Evolutionary conservation across 2,329 filamentous ascomycete species (phyloP), one percentile per base, ranked within the genome.

Genomic region (Hypoxylon sp.): DNA sequence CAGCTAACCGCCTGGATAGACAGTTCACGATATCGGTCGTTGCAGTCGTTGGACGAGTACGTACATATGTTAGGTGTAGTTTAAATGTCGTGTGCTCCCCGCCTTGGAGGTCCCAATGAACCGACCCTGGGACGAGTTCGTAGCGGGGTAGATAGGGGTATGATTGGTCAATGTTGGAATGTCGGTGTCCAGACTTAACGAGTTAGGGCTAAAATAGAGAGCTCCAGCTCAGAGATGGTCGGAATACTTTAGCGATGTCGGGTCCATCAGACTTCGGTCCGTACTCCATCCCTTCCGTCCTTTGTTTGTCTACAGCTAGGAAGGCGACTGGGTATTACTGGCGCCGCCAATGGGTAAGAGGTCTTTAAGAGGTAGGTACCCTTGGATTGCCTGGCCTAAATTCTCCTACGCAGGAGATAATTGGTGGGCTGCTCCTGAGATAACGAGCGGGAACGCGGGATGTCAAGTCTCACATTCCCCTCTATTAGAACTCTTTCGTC

Each of bases 11-110:
- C 24, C 35, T 51, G 39, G 47, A 55, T 27, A 31, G 46, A 57
- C 35, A 62, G 21, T 59, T 70, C 68, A 70, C 68, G 68, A 70
- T 68, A 63, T 66, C 58, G 68, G 52, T 63, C 19, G 62, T 63
- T 57, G 53, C 47, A 55, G 47, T 63, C 42, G 65, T 59, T 68
- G 59, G 58, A 63, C 52, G 24, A 62, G 21, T 19, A 51, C 5
- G 24, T 27, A 27, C 24, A 27, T 27, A 27, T 27, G 24, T 27
- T 4, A 27, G 24, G 24, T 56, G 46, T 64, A 51, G 31, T 53
- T 66, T 21, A 7, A 13, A 66, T 53, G 53, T 65, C 48, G 61
- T 65, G 47, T 65, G 58, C 39, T 60, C 55, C 68, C 68, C 59
- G 59, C 68, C 27, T n/a, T 50, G 31, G 53, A 50, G 29, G 35